Evolutionary conservation across 768 basidiomycete genomes (phyloP), one percentile per base, ranked within the genome.

Genomic region (Boletus tomentosulus): DNA sequence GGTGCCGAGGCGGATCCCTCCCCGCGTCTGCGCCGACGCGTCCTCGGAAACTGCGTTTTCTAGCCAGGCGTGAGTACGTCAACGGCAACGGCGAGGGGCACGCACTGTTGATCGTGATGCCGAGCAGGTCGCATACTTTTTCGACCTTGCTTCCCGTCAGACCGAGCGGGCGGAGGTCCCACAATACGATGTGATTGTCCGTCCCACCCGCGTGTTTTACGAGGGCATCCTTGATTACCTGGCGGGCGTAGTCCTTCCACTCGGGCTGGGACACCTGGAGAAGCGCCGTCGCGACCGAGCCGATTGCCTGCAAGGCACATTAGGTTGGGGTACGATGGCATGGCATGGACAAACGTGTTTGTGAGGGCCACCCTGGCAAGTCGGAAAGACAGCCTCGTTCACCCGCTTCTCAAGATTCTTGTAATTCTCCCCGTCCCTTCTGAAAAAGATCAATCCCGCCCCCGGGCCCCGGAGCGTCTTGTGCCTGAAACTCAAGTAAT

Each of bases 281-380:
- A 55, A 99, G 85, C 19, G 97, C 79, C 12, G 94, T 95, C 47
- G 97, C 97, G 57, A 99, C 79, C 63, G 85, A 93, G 39, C 96
- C 96, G 56, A 99, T 98, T 59, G 96, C 92, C 89, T 92, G 58
- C 16, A 39, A 16, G 16, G 24, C 48, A 42, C 10, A n/a, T 24
- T 37, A 15, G 31, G 6, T 12, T 22, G 25, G 25, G 22, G 48
- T 28, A 38, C 48, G n/a, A 53, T 37, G 30, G 24, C 39, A 54
- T 39, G 25, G 13, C 22, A 8, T 19, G 42, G 46, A 71, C 84
- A 52, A 53, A 90, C 89, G 76, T 99, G 94, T 78, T 98, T 98
- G 79, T 98, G 97, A 42, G 96, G 97, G 46, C 96, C 97, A 73
- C 97, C 97, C 76, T 98, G 97, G 82, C 97, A 98, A 34, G 97